phyloP scores from a whole-genome alignment of 805 yeast species.

The Suhomyces prunicola region DNA sequence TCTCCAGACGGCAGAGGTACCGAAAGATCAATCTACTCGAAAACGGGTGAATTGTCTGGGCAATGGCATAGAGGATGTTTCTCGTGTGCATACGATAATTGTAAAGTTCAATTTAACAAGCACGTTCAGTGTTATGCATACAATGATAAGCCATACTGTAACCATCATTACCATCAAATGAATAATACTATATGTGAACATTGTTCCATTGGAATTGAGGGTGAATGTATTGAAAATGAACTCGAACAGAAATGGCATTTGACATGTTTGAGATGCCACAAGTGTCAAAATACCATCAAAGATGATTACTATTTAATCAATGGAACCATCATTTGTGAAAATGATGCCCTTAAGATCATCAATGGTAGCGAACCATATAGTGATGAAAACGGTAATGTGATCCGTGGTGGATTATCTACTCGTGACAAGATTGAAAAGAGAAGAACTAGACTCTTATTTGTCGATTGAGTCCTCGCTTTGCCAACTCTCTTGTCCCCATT shows the following conservation, averaged over 20 bases:
- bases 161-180: slow-evolving; percentile 66
- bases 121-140: slow-evolving; percentile 70
- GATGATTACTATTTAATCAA: slow-evolving; percentile 55
- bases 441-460: slow-evolving; percentile 39
- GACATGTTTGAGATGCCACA: slow-evolving; percentile 64
- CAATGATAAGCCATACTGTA: slow-evolving; percentile 80
- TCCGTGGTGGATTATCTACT: slow-evolving; percentile 20
- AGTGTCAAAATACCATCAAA: slow-evolving; percentile 51
- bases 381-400: slow-evolving; percentile 18
- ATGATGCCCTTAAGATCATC: slow-evolving; percentile 31
- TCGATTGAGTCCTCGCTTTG: slow-evolving; percentile 15
- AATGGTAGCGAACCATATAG: slow-evolving; percentile 21
- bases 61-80: slow-evolving; percentile 95
- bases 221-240: slow-evolving; percentile 82
- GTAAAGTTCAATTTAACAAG: slow-evolving; percentile 57
- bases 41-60: slow-evolving; percentile 78
- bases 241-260: slow-evolving; percentile 69
- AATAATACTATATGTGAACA: slow-evolving; percentile 72
- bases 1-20: slow-evolving; percentile 33
- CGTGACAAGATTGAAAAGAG: slow-evolving; percentile 41
- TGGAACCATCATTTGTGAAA: slow-evolving; percentile 51
- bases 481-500: neutral
- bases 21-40: slow-evolving; percentile 73
- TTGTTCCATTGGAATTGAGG: slow-evolving; percentile 81
- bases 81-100: slow-evolving; percentile 54